Percentiles rank a stretch among this genome's conserved stretches.
Evolutionary conservation across 257 asterid genomes (phyloP).

Genomic region (Penstemon newberryi): DNA sequence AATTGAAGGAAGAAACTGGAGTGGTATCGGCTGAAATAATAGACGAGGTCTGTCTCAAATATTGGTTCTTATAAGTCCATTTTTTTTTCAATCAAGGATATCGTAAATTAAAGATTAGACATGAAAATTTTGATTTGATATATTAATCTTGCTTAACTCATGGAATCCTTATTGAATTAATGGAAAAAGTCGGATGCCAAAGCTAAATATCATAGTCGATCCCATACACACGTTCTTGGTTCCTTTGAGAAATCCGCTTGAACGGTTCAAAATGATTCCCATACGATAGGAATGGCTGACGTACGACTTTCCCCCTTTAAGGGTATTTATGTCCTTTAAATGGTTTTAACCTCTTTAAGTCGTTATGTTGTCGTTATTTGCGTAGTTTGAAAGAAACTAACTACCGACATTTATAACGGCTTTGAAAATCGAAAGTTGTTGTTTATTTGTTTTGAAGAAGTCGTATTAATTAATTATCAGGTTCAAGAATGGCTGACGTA

Average conservation of each 20-base stretch:
- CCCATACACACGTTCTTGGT: too few species aligned
- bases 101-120: too few species aligned
- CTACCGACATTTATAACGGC: constrained; percentile 2
- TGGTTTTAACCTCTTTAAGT: not conserved
- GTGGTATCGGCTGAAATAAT: constrained; percentile 80
- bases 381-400: not conserved
- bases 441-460: constrained; percentile 21
- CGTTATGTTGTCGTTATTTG: not conserved
- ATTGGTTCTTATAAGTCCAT: not conserved
- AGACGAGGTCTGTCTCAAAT: constrained; percentile 62
- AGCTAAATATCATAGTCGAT: too few species aligned
- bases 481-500: constrained; percentile 90
- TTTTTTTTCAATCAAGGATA: not conserved
- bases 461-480: constrained; percentile 43
- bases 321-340: not conserved
- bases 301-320: too few species aligned
- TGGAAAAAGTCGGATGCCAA: too few species aligned
- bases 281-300: not conserved
- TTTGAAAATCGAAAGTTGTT: not conserved
- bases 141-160: too few species aligned
- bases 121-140: too few species aligned
- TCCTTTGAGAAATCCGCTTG: too few species aligned
- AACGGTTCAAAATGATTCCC: too few species aligned
- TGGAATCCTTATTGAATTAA: too few species aligned
- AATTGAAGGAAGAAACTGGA: constrained; percentile 94